Base-by-base conservation (phyloP, 306 rosid species). In the Cucurbita ficifolia region DNA sequence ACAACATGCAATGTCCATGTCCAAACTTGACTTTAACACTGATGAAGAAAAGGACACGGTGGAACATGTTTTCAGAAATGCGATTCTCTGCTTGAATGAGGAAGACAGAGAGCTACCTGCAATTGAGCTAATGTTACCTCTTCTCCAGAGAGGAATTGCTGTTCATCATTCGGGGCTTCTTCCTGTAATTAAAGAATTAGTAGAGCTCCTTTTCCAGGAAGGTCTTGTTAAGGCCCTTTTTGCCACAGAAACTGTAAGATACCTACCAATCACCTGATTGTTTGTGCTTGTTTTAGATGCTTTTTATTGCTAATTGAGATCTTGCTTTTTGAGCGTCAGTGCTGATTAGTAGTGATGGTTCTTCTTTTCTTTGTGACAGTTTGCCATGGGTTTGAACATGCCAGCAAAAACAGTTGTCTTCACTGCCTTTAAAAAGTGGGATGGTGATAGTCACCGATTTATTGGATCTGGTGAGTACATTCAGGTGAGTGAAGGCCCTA, bases 111-210 rank as follows among this genome's bases (percentile, higher is more conserved):
- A 78, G 70, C 86, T 94, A 70, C 98, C 98, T 67, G 98, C 98
- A 24, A 91, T 94, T 76, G 96, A 90, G 84, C 79, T 84, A 81
- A 94, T 94, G 92, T 73, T 90, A 81, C 98, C 98, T 38, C 88
- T 91, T 51, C 97, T 94, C 79, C 90, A 89, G 86, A 92, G 97
- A 68, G 98, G 98, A 63, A 90, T 94, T 85, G 96, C 96, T 39
- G 97, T 94, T 79, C 98, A 94, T 84, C 98, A 94, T 78, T 94
- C 98, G 78, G 98, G 98, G 73, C 98, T 94, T 83, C 98, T 94
- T 77, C 98, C 98, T 67, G 97, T 94, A 56, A 84, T 90, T 78
- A 94, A 94, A 86, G 98, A 94, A 82, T 83, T 94, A 84, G 98
- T 94, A 6, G 97, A 90, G 83, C 85, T 94, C 75, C 98, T 94